These are phyloP conservation scores for Tagetes patula DNA, from an alignment of 129 eudicot genomes.

Conservation along the genomic window DNA sequence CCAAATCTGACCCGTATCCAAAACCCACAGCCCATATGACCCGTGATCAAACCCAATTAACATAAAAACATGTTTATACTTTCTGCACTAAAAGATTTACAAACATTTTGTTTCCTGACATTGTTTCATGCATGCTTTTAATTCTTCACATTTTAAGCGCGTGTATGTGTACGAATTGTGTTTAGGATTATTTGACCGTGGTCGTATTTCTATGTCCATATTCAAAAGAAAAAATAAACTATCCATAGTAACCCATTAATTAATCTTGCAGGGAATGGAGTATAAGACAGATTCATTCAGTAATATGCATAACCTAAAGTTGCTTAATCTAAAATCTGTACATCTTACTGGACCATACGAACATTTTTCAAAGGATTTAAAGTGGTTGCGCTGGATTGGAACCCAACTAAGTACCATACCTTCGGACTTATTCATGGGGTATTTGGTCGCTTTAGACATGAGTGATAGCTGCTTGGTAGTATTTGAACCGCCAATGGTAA, in stretches of 20 bases:
- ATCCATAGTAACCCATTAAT: too few relatives aligned
- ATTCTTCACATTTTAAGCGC: too few relatives aligned
- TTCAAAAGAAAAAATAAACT: not conserved
- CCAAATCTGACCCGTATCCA: too few relatives aligned
- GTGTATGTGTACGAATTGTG: too few relatives aligned
- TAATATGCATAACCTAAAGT: slow-evolving; percentile 27
- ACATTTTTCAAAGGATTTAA: slow-evolving; percentile 28
- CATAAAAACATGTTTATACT: too few relatives aligned
- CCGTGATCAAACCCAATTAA: too few relatives aligned
- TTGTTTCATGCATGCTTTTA: too few relatives aligned
- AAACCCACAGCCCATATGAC: too few relatives aligned
- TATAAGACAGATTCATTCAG: slow-evolving; percentile 22
- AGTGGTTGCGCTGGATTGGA: slow-evolving; percentile 38
- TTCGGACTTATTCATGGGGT: slow-evolving; percentile 17
- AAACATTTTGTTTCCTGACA: too few relatives aligned
- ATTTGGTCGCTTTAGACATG: slow-evolving; percentile 33
- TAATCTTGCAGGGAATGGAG: not conserved
- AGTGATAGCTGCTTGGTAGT: slow-evolving; percentile 22
- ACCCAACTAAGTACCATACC: slow-evolving; percentile 17
- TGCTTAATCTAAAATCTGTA: slow-evolving; percentile 31
- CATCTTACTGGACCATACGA: slow-evolving; percentile 22
- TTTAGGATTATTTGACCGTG: too few relatives aligned
- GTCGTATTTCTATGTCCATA: too few relatives aligned
- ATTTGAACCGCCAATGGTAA: slow-evolving; percentile 32
- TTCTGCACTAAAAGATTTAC: too few relatives aligned